Evolutionary conservation across 306 rosid species (phyloP).

Genomic region (Potentilla sterilis): DNA sequence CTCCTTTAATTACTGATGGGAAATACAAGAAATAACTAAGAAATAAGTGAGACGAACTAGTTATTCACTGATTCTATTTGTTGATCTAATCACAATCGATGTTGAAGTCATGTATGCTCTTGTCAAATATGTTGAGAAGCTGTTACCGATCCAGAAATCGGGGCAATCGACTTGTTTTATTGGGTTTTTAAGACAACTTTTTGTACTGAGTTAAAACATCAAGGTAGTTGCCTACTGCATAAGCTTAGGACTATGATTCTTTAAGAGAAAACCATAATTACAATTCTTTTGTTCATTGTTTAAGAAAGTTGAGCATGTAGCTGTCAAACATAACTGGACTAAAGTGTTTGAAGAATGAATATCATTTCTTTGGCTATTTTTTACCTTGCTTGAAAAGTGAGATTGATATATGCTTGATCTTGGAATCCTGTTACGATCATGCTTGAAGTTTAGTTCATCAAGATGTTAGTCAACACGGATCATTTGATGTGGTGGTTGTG

Average conservation of each 20-base stretch:
- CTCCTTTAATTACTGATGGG: neutral
- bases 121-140: neutral
- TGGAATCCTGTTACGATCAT: neutral
- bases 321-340: neutral
- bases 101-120: neutral
- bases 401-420: neutral
- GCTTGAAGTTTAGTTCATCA: neutral
- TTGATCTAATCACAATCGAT: neutral
- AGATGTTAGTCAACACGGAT: neutral
- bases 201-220: neutral
- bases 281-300: neutral
- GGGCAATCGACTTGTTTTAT: neutral
- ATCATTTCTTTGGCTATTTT: neutral
- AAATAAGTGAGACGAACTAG: neutral
- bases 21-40: neutral
- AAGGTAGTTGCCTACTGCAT: neutral
- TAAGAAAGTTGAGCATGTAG: neutral
- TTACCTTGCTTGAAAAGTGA: neutral
- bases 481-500: too few species aligned
- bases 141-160: neutral
- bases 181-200: neutral
- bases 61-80: neutral
- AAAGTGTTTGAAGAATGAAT: neutral
- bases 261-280: neutral
- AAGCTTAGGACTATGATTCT: neutral